Conservation (phyloP, 1,139 yeast genomes). For the Taphrina wiesneri region DNA sequence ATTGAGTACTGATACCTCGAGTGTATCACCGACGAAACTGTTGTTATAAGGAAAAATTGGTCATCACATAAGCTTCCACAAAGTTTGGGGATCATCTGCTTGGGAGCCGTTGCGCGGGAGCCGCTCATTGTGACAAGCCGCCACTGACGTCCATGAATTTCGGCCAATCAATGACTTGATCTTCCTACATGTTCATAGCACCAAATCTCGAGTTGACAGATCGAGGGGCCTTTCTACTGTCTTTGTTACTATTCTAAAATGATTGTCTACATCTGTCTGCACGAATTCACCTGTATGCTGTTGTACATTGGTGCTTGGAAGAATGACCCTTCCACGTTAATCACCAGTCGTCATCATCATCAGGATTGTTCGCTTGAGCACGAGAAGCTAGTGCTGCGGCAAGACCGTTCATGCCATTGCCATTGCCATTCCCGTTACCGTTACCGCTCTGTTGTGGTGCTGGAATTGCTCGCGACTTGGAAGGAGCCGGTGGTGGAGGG, state of each 20-base stretch:
- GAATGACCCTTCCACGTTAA: background rate
- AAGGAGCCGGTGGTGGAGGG: constrained; percentile 45
- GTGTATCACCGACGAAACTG: too few relatives aligned
- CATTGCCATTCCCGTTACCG: background rate
- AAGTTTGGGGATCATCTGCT: background rate
- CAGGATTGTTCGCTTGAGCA: constrained; percentile 21
- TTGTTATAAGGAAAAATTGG: too few relatives aligned
- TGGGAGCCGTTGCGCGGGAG: background rate
- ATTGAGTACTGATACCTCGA: too few relatives aligned
- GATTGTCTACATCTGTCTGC: background rate
- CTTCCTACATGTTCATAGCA: background rate
- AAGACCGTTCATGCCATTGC: constrained; percentile 19
- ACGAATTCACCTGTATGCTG: too few relatives aligned
- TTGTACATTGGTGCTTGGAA: background rate
- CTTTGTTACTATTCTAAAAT: background rate
- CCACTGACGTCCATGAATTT: background rate
- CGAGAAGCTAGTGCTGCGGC: constrained; percentile 27
- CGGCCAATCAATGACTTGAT: too few relatives aligned
- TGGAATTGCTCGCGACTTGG: constrained; percentile 14
- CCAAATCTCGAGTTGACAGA: background rate
- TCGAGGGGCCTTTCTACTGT: too few relatives aligned
- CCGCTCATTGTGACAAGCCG: background rate
- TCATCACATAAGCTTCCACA: background rate
- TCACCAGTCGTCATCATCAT: constrained; percentile 24
- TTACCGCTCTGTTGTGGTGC: background rate